Percentiles rank a stretch among this genome's conserved stretches.
Evolutionary conservation across 2,329 filamentous ascomycete genomes (phyloP).

Genomic region (Escovopsis sp.): DNA sequence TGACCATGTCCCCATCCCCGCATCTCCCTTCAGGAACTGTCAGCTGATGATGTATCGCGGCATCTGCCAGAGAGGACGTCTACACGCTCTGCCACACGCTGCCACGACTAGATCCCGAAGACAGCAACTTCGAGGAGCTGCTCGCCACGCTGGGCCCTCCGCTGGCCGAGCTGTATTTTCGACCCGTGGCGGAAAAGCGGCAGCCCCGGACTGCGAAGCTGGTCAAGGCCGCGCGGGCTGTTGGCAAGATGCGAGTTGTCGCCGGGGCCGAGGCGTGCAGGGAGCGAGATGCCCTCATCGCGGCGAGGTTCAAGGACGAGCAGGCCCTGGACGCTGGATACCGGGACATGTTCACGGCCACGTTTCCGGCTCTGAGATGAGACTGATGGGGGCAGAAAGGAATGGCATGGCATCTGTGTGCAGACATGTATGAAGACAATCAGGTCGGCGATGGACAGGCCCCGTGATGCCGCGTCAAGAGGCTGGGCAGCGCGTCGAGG

Average conservation of each 20-base stretch:
- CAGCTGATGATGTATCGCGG: neutral
- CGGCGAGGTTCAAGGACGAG: too few relatives aligned
- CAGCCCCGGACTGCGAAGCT: constrained; percentile 8
- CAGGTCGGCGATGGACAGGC: too few relatives aligned
- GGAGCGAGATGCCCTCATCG: neutral
- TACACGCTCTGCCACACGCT: constrained; percentile 2
- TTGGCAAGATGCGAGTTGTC: constrained; percentile 6
- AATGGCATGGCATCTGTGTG: too few relatives aligned
- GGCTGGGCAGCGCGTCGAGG: too few relatives aligned
- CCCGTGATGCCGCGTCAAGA: too few relatives aligned
- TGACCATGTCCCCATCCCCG: too few relatives aligned
- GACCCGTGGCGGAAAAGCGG: constrained; percentile 6
- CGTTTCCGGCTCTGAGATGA: neutral
- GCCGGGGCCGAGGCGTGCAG: constrained; percentile 5
- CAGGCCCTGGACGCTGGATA: too few relatives aligned
- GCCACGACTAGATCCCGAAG: neutral
- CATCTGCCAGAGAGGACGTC: constrained; percentile 1
- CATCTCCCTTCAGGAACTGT: neutral
- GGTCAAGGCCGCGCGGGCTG: constrained; percentile 7
- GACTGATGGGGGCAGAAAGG: too few relatives aligned
- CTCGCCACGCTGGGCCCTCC: neutral
- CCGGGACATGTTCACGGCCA: neutral
- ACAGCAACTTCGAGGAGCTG: neutral
- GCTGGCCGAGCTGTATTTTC: constrained; percentile 1
- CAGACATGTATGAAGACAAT: too few relatives aligned